A percentile compares a stretch with the other conserved stretches of the same genome.
phyloP scores from a whole-genome alignment of 768 basidiomycete genomes.

The Gyrodon lividus region DNA sequence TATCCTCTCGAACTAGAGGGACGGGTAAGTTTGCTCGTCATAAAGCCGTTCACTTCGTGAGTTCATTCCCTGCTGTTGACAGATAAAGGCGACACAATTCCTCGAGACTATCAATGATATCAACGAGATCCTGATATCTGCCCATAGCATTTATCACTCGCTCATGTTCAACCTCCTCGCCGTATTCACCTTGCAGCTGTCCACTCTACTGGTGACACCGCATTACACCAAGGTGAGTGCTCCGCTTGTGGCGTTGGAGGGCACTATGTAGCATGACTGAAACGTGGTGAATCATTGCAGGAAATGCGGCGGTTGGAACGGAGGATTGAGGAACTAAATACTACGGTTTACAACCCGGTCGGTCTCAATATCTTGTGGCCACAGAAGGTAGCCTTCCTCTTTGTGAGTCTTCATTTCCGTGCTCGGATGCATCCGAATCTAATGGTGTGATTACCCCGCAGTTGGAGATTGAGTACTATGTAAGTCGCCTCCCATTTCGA shows the following conservation, averaged over 20 bases:
- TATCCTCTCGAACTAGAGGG: conserved; percentile 94
- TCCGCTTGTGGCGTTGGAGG: not conserved
- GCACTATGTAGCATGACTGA: not conserved
- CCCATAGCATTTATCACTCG: conserved; percentile 73
- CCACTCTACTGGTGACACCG: conserved; percentile 60
- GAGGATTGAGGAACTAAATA: conserved; percentile 68
- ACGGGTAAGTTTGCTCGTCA: conserved; percentile 54
- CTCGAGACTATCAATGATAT: conserved; percentile 87
- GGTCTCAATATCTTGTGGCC: conserved; percentile 91
- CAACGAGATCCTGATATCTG: conserved; percentile 85
- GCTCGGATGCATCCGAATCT: not conserved
- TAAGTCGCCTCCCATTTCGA: conserved; percentile 38
- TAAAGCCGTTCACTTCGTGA: not conserved
- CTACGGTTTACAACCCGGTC: conserved; percentile 73
- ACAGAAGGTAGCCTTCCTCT: conserved; percentile 80
- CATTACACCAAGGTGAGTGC: conserved; percentile 78
- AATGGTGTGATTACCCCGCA: conserved; percentile 29
- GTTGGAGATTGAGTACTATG: conserved; percentile 96
- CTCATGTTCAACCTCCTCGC: conserved; percentile 79
- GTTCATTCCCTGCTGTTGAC: not conserved
- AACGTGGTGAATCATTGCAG: conserved; percentile 38
- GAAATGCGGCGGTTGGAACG: conserved; percentile 70
- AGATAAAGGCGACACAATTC: conserved; percentile 93
- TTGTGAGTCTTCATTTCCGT: conserved; percentile 57
- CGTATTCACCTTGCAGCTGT: conserved; percentile 78